Evolutionary conservation across 1,284 basidiomycete species (phyloP).

Genomic region (Cutaneotrichosporon sp.): DNA sequence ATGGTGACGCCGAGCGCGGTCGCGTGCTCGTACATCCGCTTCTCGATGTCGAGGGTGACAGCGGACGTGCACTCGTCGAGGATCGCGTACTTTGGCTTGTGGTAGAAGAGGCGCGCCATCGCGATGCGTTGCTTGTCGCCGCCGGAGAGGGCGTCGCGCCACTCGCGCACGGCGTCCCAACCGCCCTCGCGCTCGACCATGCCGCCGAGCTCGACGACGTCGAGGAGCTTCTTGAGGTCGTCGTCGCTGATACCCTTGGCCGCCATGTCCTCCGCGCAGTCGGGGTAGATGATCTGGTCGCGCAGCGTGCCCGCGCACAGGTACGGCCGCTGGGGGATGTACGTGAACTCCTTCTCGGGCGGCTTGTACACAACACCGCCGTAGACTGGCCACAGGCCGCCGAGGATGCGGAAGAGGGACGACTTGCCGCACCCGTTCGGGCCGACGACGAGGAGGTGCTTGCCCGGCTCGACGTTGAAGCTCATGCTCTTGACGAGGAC

Average conservation of each 20-base stretch:
- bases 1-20: conserved; percentile 79
- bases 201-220: conserved; percentile 79
- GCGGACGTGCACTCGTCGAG: conserved; percentile 95
- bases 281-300: conserved; percentile 82
- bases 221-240: conserved; percentile 72
- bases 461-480: conserved; percentile 88
- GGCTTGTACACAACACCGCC: conserved; percentile 94
- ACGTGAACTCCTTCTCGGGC: conserved; percentile 81
- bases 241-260: conserved; percentile 71
- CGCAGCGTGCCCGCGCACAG: conserved; percentile 88
- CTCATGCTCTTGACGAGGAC: conserved; percentile 79
- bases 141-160: conserved; percentile 86
- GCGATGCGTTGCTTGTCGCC: conserved; percentile 75
- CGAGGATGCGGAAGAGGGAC: conserved; percentile 89
- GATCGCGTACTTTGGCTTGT: conserved; percentile 94
- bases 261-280: conserved; percentile 64
- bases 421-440: conserved; percentile 90
- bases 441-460: conserved; percentile 87
- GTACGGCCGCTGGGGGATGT: conserved; percentile 96
- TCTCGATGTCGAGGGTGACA: conserved; percentile 91
- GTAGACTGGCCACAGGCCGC: conserved; percentile 96
- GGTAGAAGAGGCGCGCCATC: conserved; percentile 96
- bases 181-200: conserved; percentile 96
- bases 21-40: conserved; percentile 93
- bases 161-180: conserved; percentile 85